Conservation (phyloP, 176 grass and related monocot genomes). For the Avena eriantha region DNA sequence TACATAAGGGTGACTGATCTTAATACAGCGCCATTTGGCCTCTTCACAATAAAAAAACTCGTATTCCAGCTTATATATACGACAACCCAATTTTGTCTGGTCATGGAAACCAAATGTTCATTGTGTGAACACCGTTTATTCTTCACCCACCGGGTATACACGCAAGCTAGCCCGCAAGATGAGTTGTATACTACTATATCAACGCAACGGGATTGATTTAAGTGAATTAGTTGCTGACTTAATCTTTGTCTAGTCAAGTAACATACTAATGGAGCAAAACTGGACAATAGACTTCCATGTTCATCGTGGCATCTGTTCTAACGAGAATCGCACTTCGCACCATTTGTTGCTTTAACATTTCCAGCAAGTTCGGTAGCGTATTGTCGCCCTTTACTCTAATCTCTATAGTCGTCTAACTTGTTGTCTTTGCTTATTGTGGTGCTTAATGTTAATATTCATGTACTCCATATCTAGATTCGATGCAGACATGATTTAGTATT, state of each 20-base stretch:
- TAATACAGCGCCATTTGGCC: too few relatives aligned
- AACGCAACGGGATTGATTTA: not conserved
- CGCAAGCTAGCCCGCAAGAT: not conserved
- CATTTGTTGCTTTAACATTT: not conserved
- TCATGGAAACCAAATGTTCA: not conserved
- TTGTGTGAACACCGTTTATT: not conserved
- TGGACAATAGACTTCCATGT: too few relatives aligned
- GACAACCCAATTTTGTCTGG: not conserved
- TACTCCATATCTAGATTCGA: too few relatives aligned
- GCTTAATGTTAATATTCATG: too few relatives aligned
- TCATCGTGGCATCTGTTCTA: not conserved
- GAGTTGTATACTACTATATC: not conserved
- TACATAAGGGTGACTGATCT: too few relatives aligned
- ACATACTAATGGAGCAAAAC: not conserved
- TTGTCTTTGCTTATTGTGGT: not conserved
- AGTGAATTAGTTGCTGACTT: not conserved
- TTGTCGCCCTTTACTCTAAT: not conserved
- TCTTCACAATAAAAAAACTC: too few relatives aligned
- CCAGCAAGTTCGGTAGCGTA: not conserved
- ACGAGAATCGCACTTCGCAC: not conserved
- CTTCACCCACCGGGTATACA: not conserved
- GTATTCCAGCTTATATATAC: not conserved
- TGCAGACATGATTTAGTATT: too few relatives aligned
- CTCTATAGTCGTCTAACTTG: not conserved
- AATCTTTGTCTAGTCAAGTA: not conserved